These are phyloP conservation scores for Mycena olivaceomarginata DNA, from an alignment of 768 basidiomycete species.

Conservation along the genomic window DNA sequence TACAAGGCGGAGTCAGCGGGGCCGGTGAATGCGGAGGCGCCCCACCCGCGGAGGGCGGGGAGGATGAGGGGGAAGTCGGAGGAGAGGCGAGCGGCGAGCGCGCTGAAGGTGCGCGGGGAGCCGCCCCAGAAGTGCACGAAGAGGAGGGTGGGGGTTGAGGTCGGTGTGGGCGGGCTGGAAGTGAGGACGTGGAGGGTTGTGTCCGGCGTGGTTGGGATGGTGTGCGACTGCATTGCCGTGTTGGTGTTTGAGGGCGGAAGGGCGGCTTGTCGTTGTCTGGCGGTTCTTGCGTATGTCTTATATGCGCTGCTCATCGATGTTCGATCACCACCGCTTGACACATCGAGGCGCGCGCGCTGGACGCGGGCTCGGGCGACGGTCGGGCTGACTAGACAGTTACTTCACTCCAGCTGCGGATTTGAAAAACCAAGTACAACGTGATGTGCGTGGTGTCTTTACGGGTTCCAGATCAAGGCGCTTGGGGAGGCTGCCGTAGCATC, in stretches of 20 bases:
- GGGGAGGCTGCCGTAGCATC: too few relatives aligned
- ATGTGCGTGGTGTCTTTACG: too few relatives aligned
- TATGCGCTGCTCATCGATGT: not conserved
- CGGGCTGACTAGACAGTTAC: not conserved
- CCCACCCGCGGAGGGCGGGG: constrained; percentile 29
- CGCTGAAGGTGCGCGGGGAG: constrained; percentile 29
- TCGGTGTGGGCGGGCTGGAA: constrained; percentile 7
- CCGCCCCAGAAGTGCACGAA: constrained; percentile 41
- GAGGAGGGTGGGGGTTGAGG: constrained; percentile 20
- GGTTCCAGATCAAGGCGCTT: too few relatives aligned
- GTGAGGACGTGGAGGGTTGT: constrained; percentile 27
- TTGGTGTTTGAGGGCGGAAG: not conserved
- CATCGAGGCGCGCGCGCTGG: not conserved
- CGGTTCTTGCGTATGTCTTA: not conserved
- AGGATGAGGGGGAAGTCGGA: constrained; percentile 29
- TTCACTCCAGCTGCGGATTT: not conserved
- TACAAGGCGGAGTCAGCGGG: constrained; percentile 20
- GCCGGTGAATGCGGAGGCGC: constrained; percentile 23
- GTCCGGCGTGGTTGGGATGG: constrained; percentile 15
- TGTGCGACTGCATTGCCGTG: constrained; percentile 13
- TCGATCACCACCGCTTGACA: not conserved
- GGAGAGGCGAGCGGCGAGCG: constrained; percentile 14
- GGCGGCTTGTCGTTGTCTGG: not conserved
- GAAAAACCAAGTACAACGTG: not conserved
- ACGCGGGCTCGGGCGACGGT: not conserved